phyloP scores from a whole-genome alignment of 2,329 filamentous ascomycete species.

The Pseudogymnoascus sp. region DNA sequence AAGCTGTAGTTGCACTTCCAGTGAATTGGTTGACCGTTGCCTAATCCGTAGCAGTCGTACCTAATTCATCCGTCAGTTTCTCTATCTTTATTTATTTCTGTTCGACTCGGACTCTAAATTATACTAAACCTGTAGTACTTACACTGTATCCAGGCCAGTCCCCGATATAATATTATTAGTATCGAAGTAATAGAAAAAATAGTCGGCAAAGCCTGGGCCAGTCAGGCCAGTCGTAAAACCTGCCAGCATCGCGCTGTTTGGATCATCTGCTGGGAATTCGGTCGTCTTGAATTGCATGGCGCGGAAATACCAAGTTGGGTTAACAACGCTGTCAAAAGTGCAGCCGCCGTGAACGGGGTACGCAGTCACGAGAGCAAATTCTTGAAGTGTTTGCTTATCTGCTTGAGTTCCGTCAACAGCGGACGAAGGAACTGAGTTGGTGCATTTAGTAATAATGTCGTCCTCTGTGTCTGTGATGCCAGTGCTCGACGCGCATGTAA shows the following conservation, averaged over 20 bases:
- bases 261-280: background rate
- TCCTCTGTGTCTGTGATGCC: background rate
- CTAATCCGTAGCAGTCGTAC: background rate
- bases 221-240: background rate
- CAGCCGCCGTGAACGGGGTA: background rate
- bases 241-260: background rate
- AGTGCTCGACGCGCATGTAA: background rate
- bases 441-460: background rate
- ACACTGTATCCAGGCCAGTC: background rate
- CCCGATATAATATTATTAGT: background rate
- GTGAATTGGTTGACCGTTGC: background rate
- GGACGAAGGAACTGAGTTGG: background rate
- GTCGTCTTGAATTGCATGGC: background rate
- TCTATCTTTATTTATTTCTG: background rate
- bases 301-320: background rate
- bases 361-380: background rate
- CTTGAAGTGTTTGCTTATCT: background rate
- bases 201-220: background rate
- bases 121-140: background rate
- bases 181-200: background rate
- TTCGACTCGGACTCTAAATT: background rate
- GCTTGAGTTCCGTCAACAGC: background rate
- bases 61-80: background rate
- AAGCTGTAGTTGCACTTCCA: background rate
- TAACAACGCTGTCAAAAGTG: background rate